Percentiles rank a stretch among this genome's conserved stretches.
phyloP scores from a whole-genome alignment of 805 yeast species.

The Candida patagonica region DNA sequence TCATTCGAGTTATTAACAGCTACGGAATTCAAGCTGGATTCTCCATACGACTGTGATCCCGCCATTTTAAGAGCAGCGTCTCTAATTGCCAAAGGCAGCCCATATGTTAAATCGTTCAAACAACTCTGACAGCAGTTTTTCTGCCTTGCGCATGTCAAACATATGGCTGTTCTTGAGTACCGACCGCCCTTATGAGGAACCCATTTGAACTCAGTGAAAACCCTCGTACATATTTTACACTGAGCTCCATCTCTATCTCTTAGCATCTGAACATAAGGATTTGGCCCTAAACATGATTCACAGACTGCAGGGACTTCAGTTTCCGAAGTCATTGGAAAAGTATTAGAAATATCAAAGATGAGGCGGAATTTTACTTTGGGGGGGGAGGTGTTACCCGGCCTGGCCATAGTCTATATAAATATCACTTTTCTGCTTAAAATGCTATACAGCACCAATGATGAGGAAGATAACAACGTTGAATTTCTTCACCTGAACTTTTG shows the following conservation, averaged over 20 bases:
- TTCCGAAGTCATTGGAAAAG: slow-evolving; percentile 15
- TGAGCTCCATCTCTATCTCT: slow-evolving; percentile 65
- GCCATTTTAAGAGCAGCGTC: slow-evolving; percentile 76
- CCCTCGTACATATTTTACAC: slow-evolving; percentile 77
- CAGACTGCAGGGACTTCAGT: slow-evolving; percentile 58
- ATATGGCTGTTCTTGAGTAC: slow-evolving; percentile 53
- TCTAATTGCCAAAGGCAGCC: slow-evolving; percentile 68
- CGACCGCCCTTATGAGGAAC: slow-evolving; percentile 37
- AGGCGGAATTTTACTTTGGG: too few relatives aligned
- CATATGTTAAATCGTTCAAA: slow-evolving; percentile 70
- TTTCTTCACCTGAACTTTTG: slow-evolving; percentile 33
- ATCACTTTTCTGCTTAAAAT: too few relatives aligned
- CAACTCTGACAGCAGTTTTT: slow-evolving; percentile 85
- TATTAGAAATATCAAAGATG: not conserved
- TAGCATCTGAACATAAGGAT: slow-evolving; percentile 59
- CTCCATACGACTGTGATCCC: slow-evolving; percentile 29
- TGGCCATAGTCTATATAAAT: not conserved
- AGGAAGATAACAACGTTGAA: slow-evolving; percentile 26
- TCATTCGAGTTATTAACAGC: slow-evolving; percentile 36
- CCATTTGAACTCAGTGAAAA: slow-evolving; percentile 79
- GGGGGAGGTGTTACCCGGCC: not conserved
- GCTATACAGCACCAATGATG: slow-evolving; percentile 24
- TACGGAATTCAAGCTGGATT: slow-evolving; percentile 8
- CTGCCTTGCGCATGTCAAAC: slow-evolving; percentile 69
- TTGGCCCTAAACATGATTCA: slow-evolving; percentile 59